Conservation (phyloP, 257 asterid genomes). For the Solanum chilense region DNA sequence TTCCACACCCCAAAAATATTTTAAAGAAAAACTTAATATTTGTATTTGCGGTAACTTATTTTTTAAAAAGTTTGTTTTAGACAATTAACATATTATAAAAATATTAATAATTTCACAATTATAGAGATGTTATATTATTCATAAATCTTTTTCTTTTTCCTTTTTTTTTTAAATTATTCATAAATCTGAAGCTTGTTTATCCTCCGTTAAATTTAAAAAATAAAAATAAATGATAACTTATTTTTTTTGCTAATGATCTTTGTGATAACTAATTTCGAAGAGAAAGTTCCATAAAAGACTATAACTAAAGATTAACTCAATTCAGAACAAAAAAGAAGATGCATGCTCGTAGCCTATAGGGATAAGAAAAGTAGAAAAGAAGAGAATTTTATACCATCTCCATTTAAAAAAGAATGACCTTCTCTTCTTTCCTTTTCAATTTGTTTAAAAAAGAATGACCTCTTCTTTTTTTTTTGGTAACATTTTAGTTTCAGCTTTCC, state of each 20-base stretch:
- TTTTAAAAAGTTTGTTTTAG: background rate
- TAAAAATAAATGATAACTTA: background rate
- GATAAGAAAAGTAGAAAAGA: background rate
- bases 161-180: background rate
- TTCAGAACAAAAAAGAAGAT: background rate
- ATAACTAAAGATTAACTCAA: background rate
- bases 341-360: background rate
- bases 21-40: background rate
- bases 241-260: background rate
- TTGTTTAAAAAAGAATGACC: too few species aligned
- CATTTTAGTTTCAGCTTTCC: too few species aligned
- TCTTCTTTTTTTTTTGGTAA: too few species aligned
- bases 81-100: too few species aligned
- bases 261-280: background rate
- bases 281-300: background rate
- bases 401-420: too few species aligned
- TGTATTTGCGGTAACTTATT: background rate
- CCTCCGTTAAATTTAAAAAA: background rate
- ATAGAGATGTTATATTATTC: background rate
- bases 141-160: background rate
- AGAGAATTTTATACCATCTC: background rate
- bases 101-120: background rate
- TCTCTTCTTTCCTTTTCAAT: too few species aligned
- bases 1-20: background rate
- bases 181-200: background rate